Percentiles rank a stretch among this genome's conserved stretches.
These are phyloP conservation scores for Penicillium ochrochloron DNA, from an alignment of 495 filamentous ascomycete species.

Conservation along the genomic window DNA sequence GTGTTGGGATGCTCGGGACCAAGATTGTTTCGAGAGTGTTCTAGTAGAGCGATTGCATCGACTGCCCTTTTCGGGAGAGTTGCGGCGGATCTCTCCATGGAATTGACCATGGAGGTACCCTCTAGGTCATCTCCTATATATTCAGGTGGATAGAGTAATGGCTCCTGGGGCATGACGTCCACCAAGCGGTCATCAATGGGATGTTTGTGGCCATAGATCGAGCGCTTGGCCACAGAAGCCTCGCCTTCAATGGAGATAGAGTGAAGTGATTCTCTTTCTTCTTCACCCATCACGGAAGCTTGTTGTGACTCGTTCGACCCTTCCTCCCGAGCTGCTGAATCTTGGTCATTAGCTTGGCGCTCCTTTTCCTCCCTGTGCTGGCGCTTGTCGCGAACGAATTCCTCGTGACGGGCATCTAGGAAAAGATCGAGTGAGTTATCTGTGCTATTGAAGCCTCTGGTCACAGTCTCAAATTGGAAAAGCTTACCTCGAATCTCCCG, in stretches of 20 bases:
- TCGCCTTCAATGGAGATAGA: background rate
- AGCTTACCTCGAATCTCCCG: slow-evolving; percentile 72
- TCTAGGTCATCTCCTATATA: background rate
- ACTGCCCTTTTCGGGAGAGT: background rate
- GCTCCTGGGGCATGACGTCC: background rate
- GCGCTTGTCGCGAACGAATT: slow-evolving; percentile 42
- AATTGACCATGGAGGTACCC: no score
- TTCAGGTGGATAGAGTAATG: no score
- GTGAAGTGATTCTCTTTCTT: background rate
- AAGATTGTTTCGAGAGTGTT: background rate
- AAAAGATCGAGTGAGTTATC: slow-evolving; percentile 15
- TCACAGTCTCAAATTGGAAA: background rate
- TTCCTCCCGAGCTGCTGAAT: background rate
- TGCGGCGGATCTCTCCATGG: background rate
- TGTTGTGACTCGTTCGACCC: background rate
- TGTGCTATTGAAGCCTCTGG: background rate
- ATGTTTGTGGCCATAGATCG: background rate
- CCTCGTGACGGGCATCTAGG: slow-evolving; percentile 43
- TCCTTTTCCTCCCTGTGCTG: slow-evolving; percentile 37
- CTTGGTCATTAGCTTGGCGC: slow-evolving; percentile 21
- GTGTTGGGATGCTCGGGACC: background rate
- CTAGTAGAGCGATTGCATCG: background rate
- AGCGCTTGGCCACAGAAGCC: background rate
- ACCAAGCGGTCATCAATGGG: background rate
- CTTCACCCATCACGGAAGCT: background rate